Evolutionary conservation across 768 basidiomycete genomes (phyloP), one percentile per base, ranked within the genome.

Genomic region (Russula emetica): DNA sequence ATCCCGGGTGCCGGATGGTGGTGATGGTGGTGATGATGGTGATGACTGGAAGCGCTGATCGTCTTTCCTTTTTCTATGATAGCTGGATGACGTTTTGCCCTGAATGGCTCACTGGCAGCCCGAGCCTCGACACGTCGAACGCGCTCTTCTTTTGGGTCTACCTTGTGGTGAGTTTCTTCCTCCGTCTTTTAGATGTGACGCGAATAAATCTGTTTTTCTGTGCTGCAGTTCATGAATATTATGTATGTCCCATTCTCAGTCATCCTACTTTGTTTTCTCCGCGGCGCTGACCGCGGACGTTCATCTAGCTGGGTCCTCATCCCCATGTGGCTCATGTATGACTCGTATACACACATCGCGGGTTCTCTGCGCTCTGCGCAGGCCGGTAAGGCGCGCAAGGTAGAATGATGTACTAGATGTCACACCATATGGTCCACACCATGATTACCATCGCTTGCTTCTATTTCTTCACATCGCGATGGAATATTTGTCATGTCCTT

Each of bases 61-160:
- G 14, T 34, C 10, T 34, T 53, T 22, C n/a, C n/a, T 40, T 30
- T 36, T 58, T 36, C 6, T 30, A 28, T 18, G 26, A 26, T 16
- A 73, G 72, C 18, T 92, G 85, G 85, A 92, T 93, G 91, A 93
- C 90, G 3, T 93, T 93, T 75, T 86, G 85, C 70, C 91, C 91
- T 0, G 91, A 92, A 74, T 92, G 90, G 90, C 76, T 93, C 54
- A 85, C 82, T 1, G 89, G 88, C 22, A 88, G 83, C 70, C 83
- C 85, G 0, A 88, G 80, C 72, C 74, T 93, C 58, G 80, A 88
- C 69, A 89, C 83, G 0, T 87, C 86, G 9, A 89, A 90, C 69
- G 75, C 78, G 30, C 74, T 92, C 42, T 82, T 85, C 70, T 78
- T 91, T 58, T 93, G 89, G 89, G 85, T 92, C 11, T 91, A 92